Evolutionary conservation across 129 eudicot species (phyloP), one percentile per base, ranked within the genome.

Genomic region (Chrysanthemum seticuspe): DNA sequence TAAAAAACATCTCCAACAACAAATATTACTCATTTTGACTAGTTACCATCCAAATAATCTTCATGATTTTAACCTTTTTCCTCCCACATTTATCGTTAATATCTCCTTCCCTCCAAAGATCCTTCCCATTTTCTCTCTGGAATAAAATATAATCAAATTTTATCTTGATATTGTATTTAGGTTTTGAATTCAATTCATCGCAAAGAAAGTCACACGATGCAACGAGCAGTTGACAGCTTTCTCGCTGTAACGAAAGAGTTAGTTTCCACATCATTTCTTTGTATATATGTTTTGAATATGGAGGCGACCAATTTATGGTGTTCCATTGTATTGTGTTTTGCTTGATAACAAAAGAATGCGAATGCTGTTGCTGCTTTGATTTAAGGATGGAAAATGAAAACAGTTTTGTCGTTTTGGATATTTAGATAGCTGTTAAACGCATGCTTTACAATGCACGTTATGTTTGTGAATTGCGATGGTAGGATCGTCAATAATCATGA

Each of bases 191-290:
- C 47, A 31, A 40, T 66, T 12, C 0, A 15, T 51, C 70, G 44
- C 40, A 31, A 34, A 40, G 10, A 36, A 16, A 45, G 6, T 65
- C 49, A 18, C 8, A 73, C 73, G 56, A 87, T 90, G 96, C 96
- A 90, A 70, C 84, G 96, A 75, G 31, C 77, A 61, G 93, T 90
- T 74, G 96, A 90, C 87, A 82, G 83, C 84, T 80, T 83, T 67
- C 90, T 90, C 59, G 93, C 96, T 69, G 86, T 90, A 77, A 84
- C 93, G 68, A 90, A 90, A 79, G 96, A 90, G 93, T 90, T 47
- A 27, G 93, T 86, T 66, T 23, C 67, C 47, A 13, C 29, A 61
- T 74, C 0, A 56, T 56, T 74, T 65, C 6, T 23, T 29, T 71
- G 44, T 68, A 51, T 40, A 14, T 3, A 62, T 55, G 19, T 40